Percentiles rank a stretch among this genome's conserved stretches.
Conservation (phyloP, 345 rosid genomes). For the Turritis glabra region DNA sequence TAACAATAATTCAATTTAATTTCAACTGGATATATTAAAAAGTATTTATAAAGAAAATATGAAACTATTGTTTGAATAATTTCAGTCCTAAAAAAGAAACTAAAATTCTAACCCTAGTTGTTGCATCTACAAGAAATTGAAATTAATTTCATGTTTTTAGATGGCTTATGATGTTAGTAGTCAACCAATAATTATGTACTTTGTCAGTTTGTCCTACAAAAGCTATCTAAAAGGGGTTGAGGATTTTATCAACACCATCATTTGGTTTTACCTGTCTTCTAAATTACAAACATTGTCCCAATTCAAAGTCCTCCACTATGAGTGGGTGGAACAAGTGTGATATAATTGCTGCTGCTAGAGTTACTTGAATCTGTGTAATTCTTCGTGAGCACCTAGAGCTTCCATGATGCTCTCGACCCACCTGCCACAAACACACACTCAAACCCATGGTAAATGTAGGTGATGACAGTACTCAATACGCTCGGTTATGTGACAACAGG, state of each 20-base stretch:
- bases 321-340: not conserved
- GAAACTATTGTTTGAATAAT: not conserved
- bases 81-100: not conserved
- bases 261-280: not conserved
- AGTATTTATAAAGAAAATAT: too few relatives aligned
- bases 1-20: not conserved
- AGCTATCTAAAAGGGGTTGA: not conserved
- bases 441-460: constrained; percentile 2
- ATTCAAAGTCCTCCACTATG: not conserved
- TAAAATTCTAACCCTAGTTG: not conserved
- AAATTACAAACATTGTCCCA: not conserved
- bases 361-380: not conserved
- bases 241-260: not conserved
- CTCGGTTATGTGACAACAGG: not conserved
- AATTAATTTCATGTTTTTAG: not conserved
- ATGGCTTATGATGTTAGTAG: not conserved
- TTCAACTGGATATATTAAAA: too few relatives aligned
- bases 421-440: constrained; percentile 46
- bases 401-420: constrained; percentile 83
- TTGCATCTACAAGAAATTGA: not conserved
- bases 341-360: not conserved
- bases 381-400: constrained; percentile 55
- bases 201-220: not conserved
- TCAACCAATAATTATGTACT: not conserved
- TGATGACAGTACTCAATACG: not conserved